Conservation (phyloP, 805 yeast genomes). For the Hanseniaspora taiwanica region DNA sequence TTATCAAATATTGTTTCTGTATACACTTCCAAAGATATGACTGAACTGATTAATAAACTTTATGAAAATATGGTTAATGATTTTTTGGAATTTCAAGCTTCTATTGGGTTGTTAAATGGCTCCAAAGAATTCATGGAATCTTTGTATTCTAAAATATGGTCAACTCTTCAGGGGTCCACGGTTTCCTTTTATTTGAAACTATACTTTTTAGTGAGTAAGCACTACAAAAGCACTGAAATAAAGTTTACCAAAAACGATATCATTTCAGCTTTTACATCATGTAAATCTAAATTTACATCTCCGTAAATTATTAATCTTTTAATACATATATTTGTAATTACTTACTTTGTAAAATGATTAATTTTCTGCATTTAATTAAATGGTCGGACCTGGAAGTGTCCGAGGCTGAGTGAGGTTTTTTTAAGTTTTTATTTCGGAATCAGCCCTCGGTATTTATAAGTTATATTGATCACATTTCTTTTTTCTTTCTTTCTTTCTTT, state of each 20-base stretch:
- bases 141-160: slow-evolving; percentile 53
- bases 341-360: no score
- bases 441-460: background rate
- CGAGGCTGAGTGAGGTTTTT: no score
- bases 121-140: slow-evolving; percentile 35
- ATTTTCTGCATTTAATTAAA: no score
- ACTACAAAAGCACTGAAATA: slow-evolving; percentile 38
- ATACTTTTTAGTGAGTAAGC: slow-evolving; percentile 40
- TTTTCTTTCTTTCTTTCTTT: background rate
- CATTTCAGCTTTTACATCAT: slow-evolving; percentile 33
- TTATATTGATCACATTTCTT: background rate
- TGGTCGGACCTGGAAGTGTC: no score
- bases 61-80: slow-evolving; percentile 33
- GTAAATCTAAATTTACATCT: background rate
- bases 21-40: slow-evolving; percentile 47
- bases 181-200: slow-evolving; percentile 42
- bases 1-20: slow-evolving; percentile 43
- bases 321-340: background rate
- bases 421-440: no score
- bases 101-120: slow-evolving; percentile 1
- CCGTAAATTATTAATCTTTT: background rate
- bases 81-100: slow-evolving; percentile 6
- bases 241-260: slow-evolving; percentile 43
- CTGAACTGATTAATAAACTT: slow-evolving; percentile 39
- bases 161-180: slow-evolving; percentile 51